Evolutionary conservation across 2,329 filamentous ascomycete species (phyloP).

Genomic region (Mollisiaceae sp.): DNA sequence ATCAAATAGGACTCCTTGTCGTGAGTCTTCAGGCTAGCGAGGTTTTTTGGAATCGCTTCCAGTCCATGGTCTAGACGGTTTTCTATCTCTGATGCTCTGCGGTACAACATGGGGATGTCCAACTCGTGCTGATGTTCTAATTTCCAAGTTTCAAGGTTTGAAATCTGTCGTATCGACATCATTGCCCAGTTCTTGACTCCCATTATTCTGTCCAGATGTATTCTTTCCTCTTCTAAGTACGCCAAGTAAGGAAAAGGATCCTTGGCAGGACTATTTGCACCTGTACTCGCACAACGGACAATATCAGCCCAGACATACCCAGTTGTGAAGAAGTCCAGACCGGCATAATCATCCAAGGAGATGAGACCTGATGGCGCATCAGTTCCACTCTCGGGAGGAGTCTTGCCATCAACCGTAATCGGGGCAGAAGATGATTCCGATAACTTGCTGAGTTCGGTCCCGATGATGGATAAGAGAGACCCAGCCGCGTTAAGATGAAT

Average conservation of each 20-base stretch:
- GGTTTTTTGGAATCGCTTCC: not conserved
- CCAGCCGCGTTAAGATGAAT: slow-evolving; percentile 24
- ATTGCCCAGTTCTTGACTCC: slow-evolving; percentile 26
- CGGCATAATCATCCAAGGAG: slow-evolving; percentile 3
- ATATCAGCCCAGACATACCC: slow-evolving; percentile 23
- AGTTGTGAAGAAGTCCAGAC: slow-evolving; percentile 22
- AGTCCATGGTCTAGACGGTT: slow-evolving; percentile 16
- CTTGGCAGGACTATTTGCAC: not conserved
- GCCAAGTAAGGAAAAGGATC: slow-evolving; percentile 15
- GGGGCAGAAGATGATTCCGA: slow-evolving; percentile 4
- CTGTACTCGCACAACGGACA: slow-evolving; percentile 12
- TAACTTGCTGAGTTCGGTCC: slow-evolving; percentile 12
- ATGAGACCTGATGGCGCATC: not conserved
- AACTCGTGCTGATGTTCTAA: slow-evolving; percentile 3
- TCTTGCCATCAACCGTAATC: not conserved
- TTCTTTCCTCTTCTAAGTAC: slow-evolving; percentile 15
- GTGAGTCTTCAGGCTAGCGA: not conserved
- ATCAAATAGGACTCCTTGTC: slow-evolving; percentile 12
- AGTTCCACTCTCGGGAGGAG: not conserved
- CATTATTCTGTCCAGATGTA: slow-evolving; percentile 18
- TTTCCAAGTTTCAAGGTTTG: slow-evolving; percentile 20
- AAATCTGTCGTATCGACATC: slow-evolving; percentile 20
- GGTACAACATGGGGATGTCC: slow-evolving; percentile 9
- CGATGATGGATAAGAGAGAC: slow-evolving; percentile 19
- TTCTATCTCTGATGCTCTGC: slow-evolving; percentile 29